These are phyloP conservation scores for Epicoccum sorghinum DNA, from an alignment of 2,329 filamentous ascomycete species.

Conservation along the genomic window DNA sequence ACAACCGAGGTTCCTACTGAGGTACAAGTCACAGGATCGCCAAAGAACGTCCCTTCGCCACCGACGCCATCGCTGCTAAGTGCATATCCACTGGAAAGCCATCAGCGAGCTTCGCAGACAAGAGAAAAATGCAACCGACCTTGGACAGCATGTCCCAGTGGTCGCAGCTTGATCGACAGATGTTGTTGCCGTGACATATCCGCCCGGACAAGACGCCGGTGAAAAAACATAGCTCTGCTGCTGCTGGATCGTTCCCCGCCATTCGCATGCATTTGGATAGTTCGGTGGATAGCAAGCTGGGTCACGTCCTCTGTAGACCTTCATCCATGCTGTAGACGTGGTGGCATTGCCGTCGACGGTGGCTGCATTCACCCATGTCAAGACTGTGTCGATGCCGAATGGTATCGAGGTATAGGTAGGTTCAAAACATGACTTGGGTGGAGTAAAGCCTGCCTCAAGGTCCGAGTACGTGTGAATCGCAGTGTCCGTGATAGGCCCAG, in stretches of 20 bases:
- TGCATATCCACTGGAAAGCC: background rate
- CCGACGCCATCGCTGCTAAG: background rate
- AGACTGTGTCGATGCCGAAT: background rate
- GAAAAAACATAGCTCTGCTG: slow-evolving; percentile 4
- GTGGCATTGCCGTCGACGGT: background rate
- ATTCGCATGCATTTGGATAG: slow-evolving; percentile 5
- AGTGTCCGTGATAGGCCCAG: slow-evolving; percentile 3
- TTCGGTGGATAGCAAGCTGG: background rate
- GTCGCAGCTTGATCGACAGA: background rate
- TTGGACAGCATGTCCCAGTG: slow-evolving; percentile 6
- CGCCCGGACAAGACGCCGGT: background rate
- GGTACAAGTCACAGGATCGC: slow-evolving; percentile 1
- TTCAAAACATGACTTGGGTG: background rate
- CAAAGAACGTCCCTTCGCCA: background rate
- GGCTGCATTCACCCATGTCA: background rate
- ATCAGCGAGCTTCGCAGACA: background rate
- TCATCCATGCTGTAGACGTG: background rate
- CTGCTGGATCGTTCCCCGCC: background rate
- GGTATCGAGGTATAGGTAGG: background rate
- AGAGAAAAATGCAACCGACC: background rate
- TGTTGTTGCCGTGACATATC: background rate
- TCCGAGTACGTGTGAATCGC: background rate
- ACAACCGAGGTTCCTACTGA: background rate
- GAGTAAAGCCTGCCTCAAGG: background rate
- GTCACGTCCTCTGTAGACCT: background rate